Percentiles rank a stretch among this genome's conserved stretches.
Conservation (phyloP, 805 yeast species). For the Lachancea thermotolerans region DNA sequence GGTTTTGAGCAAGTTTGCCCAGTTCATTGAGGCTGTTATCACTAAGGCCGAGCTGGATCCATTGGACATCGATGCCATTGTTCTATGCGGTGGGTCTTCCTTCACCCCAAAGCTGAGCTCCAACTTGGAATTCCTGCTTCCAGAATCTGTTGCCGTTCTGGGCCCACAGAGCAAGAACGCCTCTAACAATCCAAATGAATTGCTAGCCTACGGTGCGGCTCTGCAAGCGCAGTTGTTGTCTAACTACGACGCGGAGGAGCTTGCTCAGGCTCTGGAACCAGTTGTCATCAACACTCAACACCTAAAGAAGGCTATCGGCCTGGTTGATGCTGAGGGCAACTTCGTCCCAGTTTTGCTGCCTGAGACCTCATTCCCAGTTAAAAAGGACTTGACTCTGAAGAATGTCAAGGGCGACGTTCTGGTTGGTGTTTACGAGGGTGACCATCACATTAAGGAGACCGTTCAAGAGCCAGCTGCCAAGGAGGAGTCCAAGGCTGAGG, state of each 20-base stretch:
- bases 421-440: conserved; percentile 77
- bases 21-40: conserved; percentile 68
- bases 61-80: conserved; percentile 82
- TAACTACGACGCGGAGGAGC: conserved; percentile 80
- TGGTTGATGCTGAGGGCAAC: conserved; percentile 63
- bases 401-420: conserved; percentile 56
- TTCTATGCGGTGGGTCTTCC: conserved; percentile 90
- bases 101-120: conserved; percentile 86
- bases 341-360: conserved; percentile 68
- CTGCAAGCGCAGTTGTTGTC: conserved; percentile 82
- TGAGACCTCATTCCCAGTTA: conserved; percentile 88
- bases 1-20: conserved; percentile 67
- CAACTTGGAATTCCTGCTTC: conserved; percentile 68
- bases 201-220: conserved; percentile 91
- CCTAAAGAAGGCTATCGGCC: conserved; percentile 74
- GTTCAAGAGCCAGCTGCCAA: conserved; percentile 59
- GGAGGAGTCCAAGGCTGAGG: conserved; percentile 43
- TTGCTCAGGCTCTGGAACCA: conserved; percentile 69
- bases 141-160: conserved; percentile 57
- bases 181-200: conserved; percentile 82
- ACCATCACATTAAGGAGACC: conserved; percentile 75
- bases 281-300: conserved; percentile 86
- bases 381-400: conserved; percentile 60
- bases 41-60: conserved; percentile 78
- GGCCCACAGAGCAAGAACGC: conserved; percentile 75